Evolutionary conservation across 257 asterid genomes (phyloP), one percentile per base, ranked within the genome.

Genomic region (Nicotiana noctiflora): DNA sequence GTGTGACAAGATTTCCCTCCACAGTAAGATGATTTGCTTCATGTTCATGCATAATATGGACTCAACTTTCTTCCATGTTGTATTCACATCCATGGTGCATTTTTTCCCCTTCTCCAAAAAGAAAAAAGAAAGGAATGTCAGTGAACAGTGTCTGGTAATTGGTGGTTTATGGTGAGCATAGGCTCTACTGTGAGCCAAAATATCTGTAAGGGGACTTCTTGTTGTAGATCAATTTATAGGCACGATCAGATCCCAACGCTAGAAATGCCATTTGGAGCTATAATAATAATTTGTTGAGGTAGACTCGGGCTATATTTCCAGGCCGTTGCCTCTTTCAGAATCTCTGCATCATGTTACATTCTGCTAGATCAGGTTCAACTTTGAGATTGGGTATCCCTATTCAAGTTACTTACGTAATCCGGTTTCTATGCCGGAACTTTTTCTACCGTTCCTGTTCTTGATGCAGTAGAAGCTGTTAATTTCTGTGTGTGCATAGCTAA

Each of bases 1-100:
- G 98, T 18, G 92, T 91, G 70, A 89, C 97, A 59, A 86, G 91
- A 77, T 89, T 88, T 86, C 99, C 99, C 80, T 92, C 98, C 82
- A 93, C 97, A 87, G 99, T 95, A 90, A 68, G 91, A 63, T 32
- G 87, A 75, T 34, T 78, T 62, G 6, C 37, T 17, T 65, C 51
- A 37, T 15, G 15, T 32, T 31, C 40, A 44, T 53, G 25, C 61
- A 7, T 21, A 72, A 27, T 49, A 14, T 40, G 23, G 61, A 61
- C 78, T 72, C 60, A 46, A 46, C 15, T 14, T 46, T 72, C 56
- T 72, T 52, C 61, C 21, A 23, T 72, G 61, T 72, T 49, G 21
- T 49, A 59, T 46, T 6, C 60, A 6, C 13, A 46, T 6, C 57
- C 60, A 46, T 72, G 78, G 23, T 46, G 60, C 60, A 46, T 23